These are phyloP conservation scores for Cucurbita maxima DNA, from an alignment of 306 rosid genomes.

Conservation along the genomic window DNA sequence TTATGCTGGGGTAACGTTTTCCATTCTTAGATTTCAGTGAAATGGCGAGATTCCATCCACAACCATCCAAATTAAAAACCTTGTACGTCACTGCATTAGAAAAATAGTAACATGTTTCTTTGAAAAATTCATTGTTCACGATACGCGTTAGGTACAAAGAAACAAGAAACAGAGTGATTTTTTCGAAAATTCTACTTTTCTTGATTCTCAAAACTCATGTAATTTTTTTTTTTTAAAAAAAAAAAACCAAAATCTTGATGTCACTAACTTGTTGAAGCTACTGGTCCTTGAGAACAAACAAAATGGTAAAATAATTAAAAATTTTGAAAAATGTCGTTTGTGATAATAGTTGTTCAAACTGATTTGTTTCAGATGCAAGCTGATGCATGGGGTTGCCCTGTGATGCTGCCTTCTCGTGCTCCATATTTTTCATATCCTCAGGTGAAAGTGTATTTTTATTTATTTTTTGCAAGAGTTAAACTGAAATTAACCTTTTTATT, in stretches of 20 bases:
- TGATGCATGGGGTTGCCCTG: slow-evolving; percentile 92
- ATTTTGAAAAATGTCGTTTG: background rate
- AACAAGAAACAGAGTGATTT: background rate
- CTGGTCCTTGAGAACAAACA: too few relatives aligned
- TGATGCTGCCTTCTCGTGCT: slow-evolving; percentile 44
- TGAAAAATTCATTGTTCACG: background rate
- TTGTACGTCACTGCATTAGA: background rate
- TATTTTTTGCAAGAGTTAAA: background rate
- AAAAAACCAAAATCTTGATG: background rate
- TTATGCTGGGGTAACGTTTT: slow-evolving; percentile 43
- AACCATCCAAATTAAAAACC: background rate
- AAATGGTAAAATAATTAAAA: too few relatives aligned
- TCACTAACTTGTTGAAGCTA: too few relatives aligned
- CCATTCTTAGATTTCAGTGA: background rate
- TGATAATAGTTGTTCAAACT: background rate
- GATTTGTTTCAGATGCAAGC: slow-evolving; percentile 42
- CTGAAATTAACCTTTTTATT: background rate
- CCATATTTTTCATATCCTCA: slow-evolving; percentile 34
- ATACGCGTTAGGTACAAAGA: background rate
- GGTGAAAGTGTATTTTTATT: slow-evolving; percentile 13
- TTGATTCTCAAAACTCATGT: background rate
- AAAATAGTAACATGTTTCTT: background rate
- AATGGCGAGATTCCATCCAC: too few relatives aligned
- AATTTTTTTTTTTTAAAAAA: background rate
- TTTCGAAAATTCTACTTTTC: background rate